These are phyloP conservation scores for Hymenoscyphus occultus DNA, from an alignment of 2,329 filamentous ascomycete species.

Conservation along the genomic window DNA sequence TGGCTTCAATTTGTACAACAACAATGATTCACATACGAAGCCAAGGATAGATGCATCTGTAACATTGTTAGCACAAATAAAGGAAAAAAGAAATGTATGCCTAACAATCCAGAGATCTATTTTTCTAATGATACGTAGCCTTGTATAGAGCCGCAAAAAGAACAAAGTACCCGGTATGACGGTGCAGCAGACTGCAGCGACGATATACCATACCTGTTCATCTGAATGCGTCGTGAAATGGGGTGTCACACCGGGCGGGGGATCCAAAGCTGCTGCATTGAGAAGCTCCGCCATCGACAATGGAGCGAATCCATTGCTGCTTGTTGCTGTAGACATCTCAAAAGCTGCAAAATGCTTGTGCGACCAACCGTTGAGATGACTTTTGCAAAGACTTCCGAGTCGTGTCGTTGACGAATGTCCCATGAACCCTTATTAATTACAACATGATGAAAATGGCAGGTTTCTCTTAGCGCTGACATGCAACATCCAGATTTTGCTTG, in stretches of 20 bases:
- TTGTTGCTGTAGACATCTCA: neutral
- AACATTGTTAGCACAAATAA: neutral
- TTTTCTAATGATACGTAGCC: neutral
- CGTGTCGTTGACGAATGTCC: neutral
- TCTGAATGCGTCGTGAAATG: neutral
- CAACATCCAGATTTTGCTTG: neutral
- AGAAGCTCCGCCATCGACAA: neutral
- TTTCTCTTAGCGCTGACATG: neutral
- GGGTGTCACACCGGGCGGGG: neutral
- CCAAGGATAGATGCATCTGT: neutral
- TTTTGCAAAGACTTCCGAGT: neutral
- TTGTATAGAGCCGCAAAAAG: neutral
- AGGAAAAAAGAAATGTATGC: neutral
- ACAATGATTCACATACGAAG: neutral
- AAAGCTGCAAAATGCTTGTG: neutral
- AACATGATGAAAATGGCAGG: neutral
- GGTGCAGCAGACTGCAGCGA: neutral
- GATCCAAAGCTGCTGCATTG: neutral
- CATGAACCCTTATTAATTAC: neutral
- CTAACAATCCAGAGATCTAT: neutral
- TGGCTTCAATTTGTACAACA: neutral
- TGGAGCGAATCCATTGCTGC: neutral
- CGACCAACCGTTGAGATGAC: neutral
- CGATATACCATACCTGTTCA: neutral
- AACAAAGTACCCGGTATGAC: neutral